phyloP scores from a whole-genome alignment of 1,139 yeast genomes.

The Taphrina deformans region DNA sequence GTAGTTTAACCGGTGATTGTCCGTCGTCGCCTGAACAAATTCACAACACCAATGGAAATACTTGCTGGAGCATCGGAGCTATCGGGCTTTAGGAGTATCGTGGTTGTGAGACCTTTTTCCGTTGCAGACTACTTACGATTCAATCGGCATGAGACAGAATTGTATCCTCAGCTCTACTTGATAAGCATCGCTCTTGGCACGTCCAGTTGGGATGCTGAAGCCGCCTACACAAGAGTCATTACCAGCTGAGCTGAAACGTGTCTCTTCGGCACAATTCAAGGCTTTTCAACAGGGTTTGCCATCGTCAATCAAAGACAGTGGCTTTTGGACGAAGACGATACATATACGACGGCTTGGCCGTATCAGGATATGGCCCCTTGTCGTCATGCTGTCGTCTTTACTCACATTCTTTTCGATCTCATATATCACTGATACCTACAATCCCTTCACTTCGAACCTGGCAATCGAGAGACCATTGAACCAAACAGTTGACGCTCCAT shows the following conservation, averaged over 20 bases:
- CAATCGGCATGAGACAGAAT: background rate
- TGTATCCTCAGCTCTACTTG: background rate
- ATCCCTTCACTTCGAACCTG: background rate
- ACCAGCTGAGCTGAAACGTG: constrained; percentile 30
- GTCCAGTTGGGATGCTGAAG: background rate
- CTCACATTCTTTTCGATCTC: constrained; percentile 2
- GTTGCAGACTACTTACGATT: background rate
- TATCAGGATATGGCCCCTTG: constrained; percentile 21
- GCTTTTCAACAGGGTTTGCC: constrained; percentile 29
- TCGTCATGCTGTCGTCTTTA: background rate
- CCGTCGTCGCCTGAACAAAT: background rate
- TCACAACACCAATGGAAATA: background rate
- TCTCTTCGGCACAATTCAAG: constrained; percentile 30
- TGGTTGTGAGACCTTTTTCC: too few species aligned
- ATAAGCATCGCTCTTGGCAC: background rate
- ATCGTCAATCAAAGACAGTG: constrained; percentile 5
- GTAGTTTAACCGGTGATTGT: background rate
- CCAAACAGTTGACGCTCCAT: constrained; percentile 21
- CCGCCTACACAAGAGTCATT: constrained; percentile 5
- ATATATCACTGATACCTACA: background rate
- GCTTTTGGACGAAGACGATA: constrained; percentile 22
- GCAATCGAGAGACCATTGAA: constrained; percentile 19
- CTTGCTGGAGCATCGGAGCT: background rate
- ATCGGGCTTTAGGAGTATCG: background rate
- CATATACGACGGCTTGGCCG: constrained; percentile 20